Evolutionary conservation across 345 rosid species (phyloP), one percentile per base, ranked within the genome.

Genomic region (Aethionema arabicum): DNA sequence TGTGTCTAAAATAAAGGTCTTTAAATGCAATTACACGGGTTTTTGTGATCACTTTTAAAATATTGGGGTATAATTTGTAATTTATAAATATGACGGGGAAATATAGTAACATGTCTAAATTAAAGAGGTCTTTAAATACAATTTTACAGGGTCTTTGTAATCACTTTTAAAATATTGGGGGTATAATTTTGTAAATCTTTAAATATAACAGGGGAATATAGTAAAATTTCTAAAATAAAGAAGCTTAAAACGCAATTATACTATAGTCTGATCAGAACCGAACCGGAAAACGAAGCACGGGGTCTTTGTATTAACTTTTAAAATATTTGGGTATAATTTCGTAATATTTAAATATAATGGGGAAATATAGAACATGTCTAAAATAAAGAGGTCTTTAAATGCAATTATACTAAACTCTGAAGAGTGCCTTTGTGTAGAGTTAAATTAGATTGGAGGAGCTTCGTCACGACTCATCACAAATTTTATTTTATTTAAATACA

Each of bases 361-460:
- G 52, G 52, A 0, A 46, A 14, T 2, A 39, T 12, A 32, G 58
- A 62, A 63, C 7, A 1, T 13, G 50, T 50, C 9, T 7, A 56
- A 42, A 54, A 27, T 1, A 48, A 2, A 21, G 21, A 29, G 16
- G 41, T 11, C n/a, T 13, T 8, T 11, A 30, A 0, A 14, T 51
- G 65, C 35, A 70, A 70, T 1, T 32, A 48, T 5, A 48, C 11
- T 5, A 27, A 21, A 27, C 58, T 55, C 10, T 53, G 61, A 48
- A 15, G 21, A 56, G 57, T 5, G 55, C 63, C 33, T 32, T 68
- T 16, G 38, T 62, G 38, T 52, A 46, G 68, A 45, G 12, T 61
- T 38, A 62, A 35, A 47, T 46, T 13, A 51, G 9, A 63, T 69
- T 69, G 63, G 74, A 70, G 49, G 69, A 49, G 74, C 69, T 49